Percentiles rank a stretch among this genome's conserved stretches.
Conservation (phyloP, 345 rosid species). For the Theobroma cacao region DNA sequence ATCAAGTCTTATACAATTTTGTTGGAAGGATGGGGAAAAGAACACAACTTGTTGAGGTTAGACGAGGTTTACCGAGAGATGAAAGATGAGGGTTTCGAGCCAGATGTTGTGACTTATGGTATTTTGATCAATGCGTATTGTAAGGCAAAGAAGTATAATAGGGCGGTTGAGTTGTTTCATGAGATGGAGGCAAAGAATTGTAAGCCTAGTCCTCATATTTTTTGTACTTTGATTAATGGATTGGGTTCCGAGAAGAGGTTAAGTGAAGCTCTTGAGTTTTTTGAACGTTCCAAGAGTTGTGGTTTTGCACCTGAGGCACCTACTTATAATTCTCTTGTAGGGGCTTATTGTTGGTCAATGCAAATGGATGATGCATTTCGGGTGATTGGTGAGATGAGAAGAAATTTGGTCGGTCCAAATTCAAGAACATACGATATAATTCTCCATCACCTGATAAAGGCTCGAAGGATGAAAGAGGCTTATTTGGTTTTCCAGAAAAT, state of each 20-base stretch:
- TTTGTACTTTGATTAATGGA: conserved; percentile 76
- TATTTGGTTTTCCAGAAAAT: conserved; percentile 56
- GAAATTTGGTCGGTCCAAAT: conserved; percentile 53
- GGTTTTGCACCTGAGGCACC: conserved; percentile 68
- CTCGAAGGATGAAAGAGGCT: conserved; percentile 52
- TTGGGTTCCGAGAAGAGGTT: conserved; percentile 65
- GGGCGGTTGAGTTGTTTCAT: conserved; percentile 44
- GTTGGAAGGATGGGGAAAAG: conserved; percentile 86
- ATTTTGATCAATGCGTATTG: conserved; percentile 73
- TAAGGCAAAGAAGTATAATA: conserved; percentile 52
- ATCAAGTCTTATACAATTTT: conserved; percentile 70
- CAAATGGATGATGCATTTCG: conserved; percentile 47
- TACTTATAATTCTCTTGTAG: conserved; percentile 77
- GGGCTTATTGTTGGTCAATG: conserved; percentile 72
- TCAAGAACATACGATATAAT: conserved; percentile 76
- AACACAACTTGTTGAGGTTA: conserved; percentile 50
- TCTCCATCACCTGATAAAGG: conserved; percentile 60
- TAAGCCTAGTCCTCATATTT: conserved; percentile 68
- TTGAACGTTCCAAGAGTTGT: conserved; percentile 48
- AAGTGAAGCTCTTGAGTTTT: conserved; percentile 58
- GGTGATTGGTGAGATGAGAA: conserved; percentile 69
- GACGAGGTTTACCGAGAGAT: conserved; percentile 69
- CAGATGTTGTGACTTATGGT: conserved; percentile 76
- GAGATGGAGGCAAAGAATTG: conserved; percentile 67
- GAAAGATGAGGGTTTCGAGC: conserved; percentile 74